Conservation (phyloP, 2,329 filamentous ascomycete genomes). For the Colletotrichum nymphaeae region DNA sequence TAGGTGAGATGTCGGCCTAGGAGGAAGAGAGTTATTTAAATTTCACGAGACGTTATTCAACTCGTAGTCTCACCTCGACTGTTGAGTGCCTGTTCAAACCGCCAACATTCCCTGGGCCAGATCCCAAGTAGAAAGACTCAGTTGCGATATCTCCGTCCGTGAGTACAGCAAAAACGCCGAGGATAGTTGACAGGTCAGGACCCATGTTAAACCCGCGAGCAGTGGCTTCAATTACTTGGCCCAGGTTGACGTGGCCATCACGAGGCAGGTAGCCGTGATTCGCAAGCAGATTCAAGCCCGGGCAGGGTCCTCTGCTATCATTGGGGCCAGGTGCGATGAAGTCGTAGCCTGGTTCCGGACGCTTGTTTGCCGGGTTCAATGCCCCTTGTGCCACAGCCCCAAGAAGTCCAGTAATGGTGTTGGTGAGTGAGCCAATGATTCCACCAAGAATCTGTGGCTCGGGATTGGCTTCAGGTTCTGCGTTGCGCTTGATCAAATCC, state of each 20-base stretch:
- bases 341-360: conserved; percentile 23
- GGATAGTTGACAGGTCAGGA: conserved; percentile 1
- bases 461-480: conserved; percentile 15
- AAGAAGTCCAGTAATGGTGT: conserved; percentile 24
- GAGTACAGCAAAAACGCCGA: conserved; percentile 17
- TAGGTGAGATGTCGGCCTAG: conserved; percentile 22
- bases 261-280: conserved; percentile 57
- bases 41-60: background rate
- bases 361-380: conserved; percentile 13
- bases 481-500: conserved; percentile 5
- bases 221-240: conserved; percentile 25
- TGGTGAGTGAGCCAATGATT: conserved; percentile 4
- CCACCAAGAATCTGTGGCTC: conserved; percentile 3
- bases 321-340: conserved; percentile 6
- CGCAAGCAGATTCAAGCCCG: conserved; percentile 56
- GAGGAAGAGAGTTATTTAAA: background rate
- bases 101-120: conserved; percentile 20
- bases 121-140: conserved; percentile 22
- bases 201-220: conserved; percentile 30
- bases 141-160: conserved; percentile 11
- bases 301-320: conserved; percentile 46
- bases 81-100: conserved; percentile 30
- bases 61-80: conserved; percentile 13
- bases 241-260: conserved; percentile 43
- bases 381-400: conserved; percentile 15